phyloP scores from a whole-genome alignment of 495 filamentous ascomycete genomes.

The Podospora sp. region DNA sequence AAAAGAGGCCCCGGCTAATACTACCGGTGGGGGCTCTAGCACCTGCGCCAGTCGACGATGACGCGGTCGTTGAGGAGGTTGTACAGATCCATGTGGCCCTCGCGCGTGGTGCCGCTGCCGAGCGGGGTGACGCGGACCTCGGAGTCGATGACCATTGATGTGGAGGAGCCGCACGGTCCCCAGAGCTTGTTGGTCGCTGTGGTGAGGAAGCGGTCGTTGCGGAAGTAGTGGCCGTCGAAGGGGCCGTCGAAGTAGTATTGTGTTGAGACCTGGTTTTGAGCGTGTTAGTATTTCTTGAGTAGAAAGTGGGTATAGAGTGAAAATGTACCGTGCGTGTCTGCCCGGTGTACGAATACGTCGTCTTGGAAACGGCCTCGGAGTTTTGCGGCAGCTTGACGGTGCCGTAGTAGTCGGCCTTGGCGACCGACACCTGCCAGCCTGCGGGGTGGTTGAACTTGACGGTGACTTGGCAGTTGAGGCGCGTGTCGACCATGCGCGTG shows the following conservation, averaged over 20 bases:
- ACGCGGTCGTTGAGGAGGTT: slow-evolving; percentile 17
- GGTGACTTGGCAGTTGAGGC: slow-evolving; percentile 12
- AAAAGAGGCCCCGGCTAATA: no score
- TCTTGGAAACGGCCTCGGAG: slow-evolving; percentile 21
- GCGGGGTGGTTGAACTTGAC: slow-evolving; percentile 23
- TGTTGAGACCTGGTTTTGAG: background rate
- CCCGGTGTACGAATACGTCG: slow-evolving; percentile 18
- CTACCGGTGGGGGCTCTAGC: slow-evolving; percentile 1
- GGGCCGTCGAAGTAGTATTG: slow-evolving; percentile 26
- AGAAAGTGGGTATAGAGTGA: background rate
- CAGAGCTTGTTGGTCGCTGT: background rate
- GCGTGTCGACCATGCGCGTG: background rate
- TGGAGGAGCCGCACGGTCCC: slow-evolving; percentile 9
- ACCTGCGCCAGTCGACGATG: slow-evolving; percentile 13
- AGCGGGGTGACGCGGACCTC: slow-evolving; percentile 20
- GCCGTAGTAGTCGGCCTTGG: slow-evolving; percentile 26
- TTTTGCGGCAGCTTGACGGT: slow-evolving; percentile 15
- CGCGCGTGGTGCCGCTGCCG: background rate
- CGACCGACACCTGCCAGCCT: slow-evolving; percentile 22
- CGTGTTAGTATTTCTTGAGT: slow-evolving; percentile 8
- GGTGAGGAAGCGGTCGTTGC: slow-evolving; percentile 20
- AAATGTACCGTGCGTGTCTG: background rate
- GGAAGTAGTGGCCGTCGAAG: slow-evolving; percentile 22
- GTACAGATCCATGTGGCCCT: slow-evolving; percentile 21
- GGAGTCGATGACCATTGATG: slow-evolving; percentile 21